phyloP scores from a whole-genome alignment of 345 rosid species.

The Punica granatum region DNA sequence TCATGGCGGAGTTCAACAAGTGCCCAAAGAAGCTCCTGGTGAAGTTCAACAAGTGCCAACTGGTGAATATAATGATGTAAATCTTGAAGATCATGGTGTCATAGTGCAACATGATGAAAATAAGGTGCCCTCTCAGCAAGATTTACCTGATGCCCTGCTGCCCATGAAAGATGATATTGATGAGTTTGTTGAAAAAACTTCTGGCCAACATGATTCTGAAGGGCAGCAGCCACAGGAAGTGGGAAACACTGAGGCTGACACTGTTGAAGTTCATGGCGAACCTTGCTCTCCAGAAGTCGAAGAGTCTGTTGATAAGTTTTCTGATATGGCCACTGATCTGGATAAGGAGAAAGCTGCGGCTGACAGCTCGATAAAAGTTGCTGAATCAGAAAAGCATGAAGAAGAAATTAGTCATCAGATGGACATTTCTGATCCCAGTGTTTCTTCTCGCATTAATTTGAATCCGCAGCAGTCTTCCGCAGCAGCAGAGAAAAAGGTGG shows the following conservation, averaged over 20 bases:
- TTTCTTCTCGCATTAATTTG: background rate
- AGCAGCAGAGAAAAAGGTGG: background rate
- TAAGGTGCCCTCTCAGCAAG: background rate
- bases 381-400: slow-evolving; percentile 11
- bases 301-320: background rate
- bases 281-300: background rate
- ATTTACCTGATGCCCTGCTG: background rate
- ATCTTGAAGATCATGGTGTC: background rate
- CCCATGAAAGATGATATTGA: background rate
- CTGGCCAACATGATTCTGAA: background rate
- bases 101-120: background rate
- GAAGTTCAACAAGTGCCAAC: too few species aligned
- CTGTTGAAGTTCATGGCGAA: background rate
- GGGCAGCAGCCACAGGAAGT: background rate
- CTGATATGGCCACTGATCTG: background rate
- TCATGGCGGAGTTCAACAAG: background rate
- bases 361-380: background rate
- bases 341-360: slow-evolving; percentile 2
- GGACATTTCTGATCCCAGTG: background rate
- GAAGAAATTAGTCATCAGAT: slow-evolving; percentile 4
- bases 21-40: background rate
- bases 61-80: background rate
- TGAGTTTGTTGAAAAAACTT: background rate
- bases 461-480: background rate
- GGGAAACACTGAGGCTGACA: background rate